Percentiles rank a stretch among this genome's conserved stretches.
phyloP scores from a whole-genome alignment of 192 early-diverging fungal genomes.

The Dimargaris xerosporica region DNA sequence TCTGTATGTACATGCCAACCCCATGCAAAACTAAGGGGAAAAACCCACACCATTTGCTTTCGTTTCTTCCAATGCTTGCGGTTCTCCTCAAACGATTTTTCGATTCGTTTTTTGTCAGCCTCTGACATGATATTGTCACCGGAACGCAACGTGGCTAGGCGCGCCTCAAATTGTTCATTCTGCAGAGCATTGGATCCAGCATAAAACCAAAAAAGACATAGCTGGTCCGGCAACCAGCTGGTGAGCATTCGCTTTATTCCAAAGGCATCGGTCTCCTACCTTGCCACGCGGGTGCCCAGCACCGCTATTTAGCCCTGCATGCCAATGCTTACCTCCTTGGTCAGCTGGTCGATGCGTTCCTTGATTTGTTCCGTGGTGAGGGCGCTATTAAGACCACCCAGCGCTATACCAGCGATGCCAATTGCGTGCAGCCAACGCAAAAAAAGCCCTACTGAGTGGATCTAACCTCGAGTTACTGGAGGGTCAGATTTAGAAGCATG shows the following conservation, averaged over 20 bases:
- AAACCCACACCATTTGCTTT: constrained; percentile 14
- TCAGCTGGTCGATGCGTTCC: background rate
- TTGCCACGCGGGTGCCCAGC: too few species aligned
- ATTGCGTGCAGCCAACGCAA: background rate
- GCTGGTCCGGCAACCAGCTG: too few species aligned
- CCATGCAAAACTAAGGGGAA: background rate
- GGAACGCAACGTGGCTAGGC: constrained; percentile 11
- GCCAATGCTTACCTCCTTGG: background rate
- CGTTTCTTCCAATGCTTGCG: constrained; percentile 26
- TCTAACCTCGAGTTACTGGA: background rate
- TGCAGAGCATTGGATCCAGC: background rate
- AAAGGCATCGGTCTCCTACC: too few species aligned
- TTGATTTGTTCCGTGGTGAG: constrained; percentile 4
- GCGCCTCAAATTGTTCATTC: constrained; percentile 12
- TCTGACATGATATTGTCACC: constrained; percentile 16
- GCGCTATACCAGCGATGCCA: background rate
- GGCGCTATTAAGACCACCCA: background rate
- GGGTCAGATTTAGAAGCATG: background rate
- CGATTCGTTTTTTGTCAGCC: constrained; percentile 18
- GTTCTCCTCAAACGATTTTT: constrained; percentile 17
- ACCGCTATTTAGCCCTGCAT: too few species aligned
- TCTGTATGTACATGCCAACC: background rate
- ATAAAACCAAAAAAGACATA: too few species aligned
- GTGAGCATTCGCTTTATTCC: too few species aligned
- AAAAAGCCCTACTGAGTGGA: background rate